phyloP scores from a whole-genome alignment of 768 basidiomycete genomes.

The Lactarius quietus region DNA sequence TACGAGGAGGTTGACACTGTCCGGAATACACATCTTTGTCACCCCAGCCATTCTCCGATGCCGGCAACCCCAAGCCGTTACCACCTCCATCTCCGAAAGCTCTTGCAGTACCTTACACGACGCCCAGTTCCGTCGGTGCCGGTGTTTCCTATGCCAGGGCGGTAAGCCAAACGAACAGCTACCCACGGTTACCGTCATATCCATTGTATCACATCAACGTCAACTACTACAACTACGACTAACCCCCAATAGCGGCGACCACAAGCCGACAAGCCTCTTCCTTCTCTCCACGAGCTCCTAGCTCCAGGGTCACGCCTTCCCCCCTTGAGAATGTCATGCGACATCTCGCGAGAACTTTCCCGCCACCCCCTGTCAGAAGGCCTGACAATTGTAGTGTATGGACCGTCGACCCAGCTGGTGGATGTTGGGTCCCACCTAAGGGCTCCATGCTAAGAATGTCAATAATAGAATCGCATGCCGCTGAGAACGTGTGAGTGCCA shows the following conservation, averaged over 20 bases:
- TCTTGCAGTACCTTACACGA: background rate
- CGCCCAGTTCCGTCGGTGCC: slow-evolving; percentile 23
- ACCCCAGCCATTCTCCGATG: background rate
- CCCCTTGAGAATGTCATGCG: slow-evolving; percentile 93
- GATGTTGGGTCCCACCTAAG: slow-evolving; percentile 84
- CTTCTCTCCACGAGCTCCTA: slow-evolving; percentile 89
- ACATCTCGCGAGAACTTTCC: slow-evolving; percentile 92
- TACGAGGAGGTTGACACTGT: slow-evolving; percentile 1
- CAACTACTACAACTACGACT: slow-evolving; percentile 23
- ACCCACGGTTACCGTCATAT: background rate
- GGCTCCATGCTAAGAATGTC: slow-evolving; percentile 98
- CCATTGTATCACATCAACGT: background rate
- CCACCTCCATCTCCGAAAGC: background rate
- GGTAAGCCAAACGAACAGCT: background rate
- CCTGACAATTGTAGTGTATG: slow-evolving; percentile 95
- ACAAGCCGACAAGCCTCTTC: slow-evolving; percentile 83
- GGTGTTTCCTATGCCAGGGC: background rate
- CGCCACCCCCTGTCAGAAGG: slow-evolving; percentile 84
- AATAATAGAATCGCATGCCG: slow-evolving; percentile 93
- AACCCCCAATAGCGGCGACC: slow-evolving; percentile 83
- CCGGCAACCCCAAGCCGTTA: background rate
- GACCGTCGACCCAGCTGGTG: slow-evolving; percentile 69
- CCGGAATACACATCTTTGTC: background rate
- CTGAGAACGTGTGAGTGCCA: slow-evolving; percentile 40
- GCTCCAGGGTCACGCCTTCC: slow-evolving; percentile 88